Conservation (phyloP, 768 basidiomycete genomes). For the Gymnopilus junonius region DNA sequence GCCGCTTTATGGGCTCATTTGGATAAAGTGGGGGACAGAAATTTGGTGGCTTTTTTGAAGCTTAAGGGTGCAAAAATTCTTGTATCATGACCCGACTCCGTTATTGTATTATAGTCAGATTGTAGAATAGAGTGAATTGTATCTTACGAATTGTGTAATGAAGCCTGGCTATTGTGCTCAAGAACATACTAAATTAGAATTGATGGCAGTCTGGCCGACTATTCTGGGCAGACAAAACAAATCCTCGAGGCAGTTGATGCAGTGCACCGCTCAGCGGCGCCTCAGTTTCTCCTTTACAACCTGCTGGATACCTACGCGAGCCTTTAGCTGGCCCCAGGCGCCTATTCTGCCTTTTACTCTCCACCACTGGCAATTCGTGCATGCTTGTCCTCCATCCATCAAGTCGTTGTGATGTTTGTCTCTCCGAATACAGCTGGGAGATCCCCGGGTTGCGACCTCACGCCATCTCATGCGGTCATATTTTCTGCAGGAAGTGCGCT, state of each 20-base stretch:
- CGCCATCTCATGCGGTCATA: constrained; percentile 78
- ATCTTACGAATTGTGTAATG: no score
- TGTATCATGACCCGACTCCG: background rate
- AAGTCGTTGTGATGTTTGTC: constrained; percentile 78
- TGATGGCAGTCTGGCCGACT: background rate
- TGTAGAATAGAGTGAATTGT: background rate
- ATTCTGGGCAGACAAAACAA: background rate
- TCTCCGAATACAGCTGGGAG: constrained; percentile 63
- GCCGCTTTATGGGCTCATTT: constrained; percentile 26
- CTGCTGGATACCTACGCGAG: background rate
- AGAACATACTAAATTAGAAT: background rate
- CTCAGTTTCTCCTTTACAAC: background rate
- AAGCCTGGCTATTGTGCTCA: no score
- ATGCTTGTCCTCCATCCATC: constrained; percentile 70
- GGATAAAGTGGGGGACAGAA: constrained; percentile 16
- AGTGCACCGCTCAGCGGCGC: background rate
- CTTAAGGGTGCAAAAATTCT: constrained; percentile 24
- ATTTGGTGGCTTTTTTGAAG: constrained; percentile 20
- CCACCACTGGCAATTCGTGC: background rate
- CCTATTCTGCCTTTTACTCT: constrained; percentile 1
- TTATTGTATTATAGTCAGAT: background rate
- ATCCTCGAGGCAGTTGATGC: constrained; percentile 3
- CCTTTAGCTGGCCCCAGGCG: background rate
- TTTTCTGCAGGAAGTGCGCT: constrained; percentile 72
- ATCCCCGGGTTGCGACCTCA: constrained; percentile 58